A percentile compares a stretch with the other conserved stretches of the same genome.
These are phyloP conservation scores for Macrotyloma uniflorum DNA, from an alignment of 306 rosid species.

Conservation along the genomic window DNA sequence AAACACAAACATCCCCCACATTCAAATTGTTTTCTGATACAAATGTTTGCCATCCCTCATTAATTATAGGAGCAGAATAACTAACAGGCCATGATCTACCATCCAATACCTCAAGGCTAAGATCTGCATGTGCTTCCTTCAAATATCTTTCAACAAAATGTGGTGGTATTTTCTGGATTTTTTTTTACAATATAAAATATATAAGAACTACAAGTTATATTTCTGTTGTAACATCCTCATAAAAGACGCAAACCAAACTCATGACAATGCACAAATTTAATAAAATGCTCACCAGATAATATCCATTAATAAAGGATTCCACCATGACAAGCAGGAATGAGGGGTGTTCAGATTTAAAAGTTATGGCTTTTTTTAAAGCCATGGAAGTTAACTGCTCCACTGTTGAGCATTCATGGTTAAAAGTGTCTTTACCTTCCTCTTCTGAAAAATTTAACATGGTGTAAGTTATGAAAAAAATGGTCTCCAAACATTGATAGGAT, in stretches of 20 bases:
- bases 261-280: background rate
- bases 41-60: conserved; percentile 49
- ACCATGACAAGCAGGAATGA: background rate
- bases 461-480: background rate
- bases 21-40: conserved; percentile 27
- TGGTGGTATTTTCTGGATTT: background rate
- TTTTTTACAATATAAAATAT: background rate
- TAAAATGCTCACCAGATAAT: background rate
- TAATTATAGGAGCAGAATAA: background rate
- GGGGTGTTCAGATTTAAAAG: background rate
- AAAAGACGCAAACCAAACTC: background rate
- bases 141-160: background rate
- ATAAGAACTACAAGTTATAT: background rate
- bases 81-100: conserved; percentile 6
- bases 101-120: background rate
- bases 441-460: conserved; percentile 4
- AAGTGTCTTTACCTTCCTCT: background rate
- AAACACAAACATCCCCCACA: conserved; percentile 32
- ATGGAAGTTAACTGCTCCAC: background rate
- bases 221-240: background rate
- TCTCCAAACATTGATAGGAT: background rate
- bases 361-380: background rate
- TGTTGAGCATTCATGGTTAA: background rate
- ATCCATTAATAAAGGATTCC: background rate
- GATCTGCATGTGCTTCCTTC: background rate